Base-by-base conservation (phyloP, 2,329 filamentous ascomycete genomes). In the Sclerotinia trifoliorum region DNA sequence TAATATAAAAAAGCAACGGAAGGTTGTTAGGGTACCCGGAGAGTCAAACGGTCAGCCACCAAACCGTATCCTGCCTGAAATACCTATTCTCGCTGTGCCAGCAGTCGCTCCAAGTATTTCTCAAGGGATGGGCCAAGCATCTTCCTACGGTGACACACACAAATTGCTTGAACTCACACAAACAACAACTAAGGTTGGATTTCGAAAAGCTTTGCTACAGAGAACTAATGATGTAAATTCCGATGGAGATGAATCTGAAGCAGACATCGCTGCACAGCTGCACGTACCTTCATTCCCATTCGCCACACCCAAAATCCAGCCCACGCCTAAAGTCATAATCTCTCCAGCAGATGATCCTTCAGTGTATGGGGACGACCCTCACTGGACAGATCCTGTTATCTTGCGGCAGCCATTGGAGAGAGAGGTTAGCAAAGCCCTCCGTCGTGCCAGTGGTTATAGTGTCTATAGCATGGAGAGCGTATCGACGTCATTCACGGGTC, bases 381-480 rank as follows among this genome's bases (percentile, higher is more conserved):
- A 65, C 58, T 66, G 54, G 55, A 56, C 49, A 10, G 57, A 66
- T 26, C 60, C n/a, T 21, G 35, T 46, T 26, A 62, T 42, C 57
- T 19, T 68, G 21, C 39, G 60, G 42, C 67, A 62, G 10, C 73
- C 74, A 29, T 67, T 77, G 10, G 75, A 77, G 60, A 68, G 74
- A 68, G 75, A 76, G 56, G 70, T 77, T 11, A 77, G 75, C 65
- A 69, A 73, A 46, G 75, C 73, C n/a, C 69, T 77, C 24, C 68
- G 75, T 21, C 70, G 73, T 60, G 73, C 70, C 6, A 77, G 75
- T 64, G 73, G 68, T 8, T 71, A 69, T 29, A 77, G 74, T 65
- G 57, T 61, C 46, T 73, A 71, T 56, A 77, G 74, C 44, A 69
- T 69, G 52, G 74, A 69, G 26, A 75, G 73, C 54, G 67, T 69